Evolutionary conservation across 169 alveolate species (phyloP).

Genomic region (Cryptosporidium tyzzeri): DNA sequence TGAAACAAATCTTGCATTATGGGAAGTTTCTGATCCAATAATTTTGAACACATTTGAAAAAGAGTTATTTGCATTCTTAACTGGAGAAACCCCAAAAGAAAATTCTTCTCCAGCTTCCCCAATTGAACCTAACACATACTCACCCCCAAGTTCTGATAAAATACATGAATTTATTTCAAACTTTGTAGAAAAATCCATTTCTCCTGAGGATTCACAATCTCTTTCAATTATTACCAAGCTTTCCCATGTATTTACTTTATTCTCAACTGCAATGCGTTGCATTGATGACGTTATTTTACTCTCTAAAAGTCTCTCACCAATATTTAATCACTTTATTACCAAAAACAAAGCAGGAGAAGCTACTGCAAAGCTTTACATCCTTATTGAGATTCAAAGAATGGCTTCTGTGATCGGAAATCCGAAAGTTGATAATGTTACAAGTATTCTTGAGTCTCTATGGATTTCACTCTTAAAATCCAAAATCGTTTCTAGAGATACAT

Average conservation of each 20-base stretch:
- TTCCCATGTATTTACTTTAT: slow-evolving; percentile 25
- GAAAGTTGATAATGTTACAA: slow-evolving; percentile 45
- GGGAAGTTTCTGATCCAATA: slow-evolving; percentile 15
- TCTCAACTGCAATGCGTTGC: slow-evolving; percentile 35
- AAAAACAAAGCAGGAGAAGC: slow-evolving; percentile 33
- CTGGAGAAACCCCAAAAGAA: slow-evolving; percentile 36
- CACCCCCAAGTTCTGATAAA: slow-evolving; percentile 13
- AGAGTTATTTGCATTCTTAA: slow-evolving; percentile 5
- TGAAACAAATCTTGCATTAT: slow-evolving; percentile 5
- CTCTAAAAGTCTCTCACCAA: slow-evolving; percentile 21
- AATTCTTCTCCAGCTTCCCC: slow-evolving; percentile 5
- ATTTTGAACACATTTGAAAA: slow-evolving; percentile 16
- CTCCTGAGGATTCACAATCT: slow-evolving; percentile 3
- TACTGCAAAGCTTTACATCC: slow-evolving; percentile 35
- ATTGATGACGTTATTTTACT: slow-evolving; percentile 23
- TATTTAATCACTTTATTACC: slow-evolving; percentile 16
- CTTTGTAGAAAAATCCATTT: slow-evolving; percentile 1
- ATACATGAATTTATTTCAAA: not conserved
- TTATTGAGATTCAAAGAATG: slow-evolving; percentile 66
- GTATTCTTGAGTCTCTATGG: slow-evolving; percentile 65
- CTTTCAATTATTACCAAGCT: slow-evolving; percentile 28
- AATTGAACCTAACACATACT: slow-evolving; percentile 20
- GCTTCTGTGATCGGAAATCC: slow-evolving; percentile 58
- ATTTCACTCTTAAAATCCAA: slow-evolving; percentile 26
- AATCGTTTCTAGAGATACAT: slow-evolving; percentile 3